These are phyloP conservation scores for Cordyceps javanica DNA, from an alignment of 2,329 filamentous ascomycete genomes.

Conservation along the genomic window DNA sequence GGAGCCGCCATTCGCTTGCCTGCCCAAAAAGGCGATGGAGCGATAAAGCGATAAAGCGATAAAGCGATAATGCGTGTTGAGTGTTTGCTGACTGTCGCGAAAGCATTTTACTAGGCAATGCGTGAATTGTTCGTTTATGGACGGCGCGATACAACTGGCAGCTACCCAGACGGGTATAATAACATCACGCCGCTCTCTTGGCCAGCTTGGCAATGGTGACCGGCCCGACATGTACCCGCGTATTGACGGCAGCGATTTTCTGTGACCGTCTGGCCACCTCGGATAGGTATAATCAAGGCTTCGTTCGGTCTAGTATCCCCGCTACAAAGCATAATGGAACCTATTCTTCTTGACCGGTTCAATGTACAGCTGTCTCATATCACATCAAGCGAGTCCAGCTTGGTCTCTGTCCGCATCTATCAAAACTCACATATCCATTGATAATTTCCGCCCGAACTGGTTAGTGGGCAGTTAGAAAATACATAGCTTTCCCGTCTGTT, in stretches of 20 bases:
- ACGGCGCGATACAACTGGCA: not conserved
- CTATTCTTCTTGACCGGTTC: not conserved
- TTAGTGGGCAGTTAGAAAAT: conserved; percentile 24
- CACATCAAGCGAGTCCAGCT: not conserved
- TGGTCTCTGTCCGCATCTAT: too few species aligned
- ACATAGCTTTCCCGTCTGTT: conserved; percentile 29
- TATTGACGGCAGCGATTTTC: not conserved
- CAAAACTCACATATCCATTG: too few species aligned
- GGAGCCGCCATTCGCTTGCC: conserved; percentile 1
- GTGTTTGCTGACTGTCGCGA: not conserved
- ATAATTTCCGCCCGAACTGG: not conserved
- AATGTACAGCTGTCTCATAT: not conserved
- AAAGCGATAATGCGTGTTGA: not conserved
- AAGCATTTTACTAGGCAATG: not conserved
- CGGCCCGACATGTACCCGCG: not conserved
- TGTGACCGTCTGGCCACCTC: not conserved
- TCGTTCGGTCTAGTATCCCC: not conserved
- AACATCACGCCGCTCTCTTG: not conserved
- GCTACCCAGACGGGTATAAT: too few species aligned
- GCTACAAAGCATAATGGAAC: not conserved
- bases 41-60: not conserved
- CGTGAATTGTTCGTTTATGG: not conserved
- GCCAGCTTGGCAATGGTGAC: not conserved
- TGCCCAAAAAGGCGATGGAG: not conserved
- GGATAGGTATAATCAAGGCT: not conserved